Conservation (phyloP, 805 yeast species). For the Zygosaccharomyces lentus region DNA sequence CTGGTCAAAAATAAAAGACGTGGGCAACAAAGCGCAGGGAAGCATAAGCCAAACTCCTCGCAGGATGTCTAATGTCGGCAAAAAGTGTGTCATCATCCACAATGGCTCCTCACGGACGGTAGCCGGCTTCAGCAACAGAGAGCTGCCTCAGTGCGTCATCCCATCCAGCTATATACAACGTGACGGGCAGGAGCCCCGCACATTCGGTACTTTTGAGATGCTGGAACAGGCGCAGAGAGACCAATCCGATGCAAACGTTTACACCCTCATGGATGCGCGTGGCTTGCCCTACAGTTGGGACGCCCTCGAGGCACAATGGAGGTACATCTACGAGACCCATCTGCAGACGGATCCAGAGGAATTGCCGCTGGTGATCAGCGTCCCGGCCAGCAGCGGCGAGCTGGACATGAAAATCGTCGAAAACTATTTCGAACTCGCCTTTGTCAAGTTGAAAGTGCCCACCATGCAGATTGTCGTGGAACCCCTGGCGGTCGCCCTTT, state of each 20-base stretch:
- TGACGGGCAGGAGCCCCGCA: constrained; percentile 13
- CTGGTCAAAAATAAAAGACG: not conserved
- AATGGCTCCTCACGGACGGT: constrained; percentile 60
- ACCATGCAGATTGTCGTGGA: constrained; percentile 69
- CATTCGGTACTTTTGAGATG: constrained; percentile 32
- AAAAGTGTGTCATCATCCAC: constrained; percentile 65
- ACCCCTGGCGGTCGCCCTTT: constrained; percentile 73
- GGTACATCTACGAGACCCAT: constrained; percentile 49
- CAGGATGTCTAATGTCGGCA: constrained; percentile 11
- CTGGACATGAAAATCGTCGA: constrained; percentile 42
- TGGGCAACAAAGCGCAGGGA: not conserved
- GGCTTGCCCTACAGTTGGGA: constrained; percentile 74
- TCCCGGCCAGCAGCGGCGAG: constrained; percentile 26
- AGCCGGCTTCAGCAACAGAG: constrained; percentile 67
- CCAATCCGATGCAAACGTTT: constrained; percentile 22
- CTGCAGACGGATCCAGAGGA: constrained; percentile 54
- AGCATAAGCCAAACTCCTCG: not conserved
- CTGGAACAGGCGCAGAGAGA: constrained; percentile 16
- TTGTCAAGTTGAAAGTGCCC: constrained; percentile 71
- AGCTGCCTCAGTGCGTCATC: constrained; percentile 55
- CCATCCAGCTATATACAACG: constrained; percentile 50
- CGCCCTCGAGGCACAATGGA: constrained; percentile 62
- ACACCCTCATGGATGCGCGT: constrained; percentile 52
- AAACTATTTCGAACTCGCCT: constrained; percentile 64
- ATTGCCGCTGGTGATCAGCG: constrained; percentile 55